Percentiles rank a stretch among this genome's conserved stretches.
These are phyloP conservation scores for Apocynum venetum DNA, from an alignment of 257 asterid genomes.

Conservation along the genomic window DNA sequence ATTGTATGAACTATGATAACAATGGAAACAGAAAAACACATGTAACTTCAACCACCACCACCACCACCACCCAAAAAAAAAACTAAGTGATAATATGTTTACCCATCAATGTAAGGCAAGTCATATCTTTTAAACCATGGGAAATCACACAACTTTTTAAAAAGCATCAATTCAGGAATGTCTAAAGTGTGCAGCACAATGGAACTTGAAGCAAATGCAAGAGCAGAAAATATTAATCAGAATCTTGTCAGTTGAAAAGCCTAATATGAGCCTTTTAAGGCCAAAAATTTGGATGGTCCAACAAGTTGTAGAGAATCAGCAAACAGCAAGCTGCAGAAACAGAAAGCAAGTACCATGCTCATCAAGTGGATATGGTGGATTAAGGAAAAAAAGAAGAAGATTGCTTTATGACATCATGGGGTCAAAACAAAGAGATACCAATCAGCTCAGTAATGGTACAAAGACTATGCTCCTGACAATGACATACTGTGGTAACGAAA, in stretches of 20 bases:
- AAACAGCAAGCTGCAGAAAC: background rate
- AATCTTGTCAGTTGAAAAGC: background rate
- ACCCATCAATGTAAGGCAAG: background rate
- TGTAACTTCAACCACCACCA: background rate
- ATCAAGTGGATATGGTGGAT: background rate
- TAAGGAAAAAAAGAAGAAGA: background rate
- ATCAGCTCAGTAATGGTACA: background rate
- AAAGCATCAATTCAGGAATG: background rate
- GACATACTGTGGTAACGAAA: background rate
- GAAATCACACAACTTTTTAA: background rate
- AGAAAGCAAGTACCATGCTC: background rate
- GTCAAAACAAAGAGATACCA: background rate
- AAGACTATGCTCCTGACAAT: background rate
- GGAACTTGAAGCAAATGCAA: background rate
- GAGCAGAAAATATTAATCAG: background rate
- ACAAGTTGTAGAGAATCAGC: background rate
- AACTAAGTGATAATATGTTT: background rate
- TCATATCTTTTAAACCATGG: background rate
- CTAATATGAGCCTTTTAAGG: background rate
- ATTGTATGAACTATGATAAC: background rate
- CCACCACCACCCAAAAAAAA: too few relatives aligned
- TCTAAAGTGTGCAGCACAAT: background rate
- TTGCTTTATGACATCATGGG: background rate
- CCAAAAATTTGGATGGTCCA: background rate
- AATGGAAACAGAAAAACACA: background rate